These are phyloP conservation scores for Meira miltonrushii DNA, from an alignment of 1,284 basidiomycete genomes.

Conservation along the genomic window DNA sequence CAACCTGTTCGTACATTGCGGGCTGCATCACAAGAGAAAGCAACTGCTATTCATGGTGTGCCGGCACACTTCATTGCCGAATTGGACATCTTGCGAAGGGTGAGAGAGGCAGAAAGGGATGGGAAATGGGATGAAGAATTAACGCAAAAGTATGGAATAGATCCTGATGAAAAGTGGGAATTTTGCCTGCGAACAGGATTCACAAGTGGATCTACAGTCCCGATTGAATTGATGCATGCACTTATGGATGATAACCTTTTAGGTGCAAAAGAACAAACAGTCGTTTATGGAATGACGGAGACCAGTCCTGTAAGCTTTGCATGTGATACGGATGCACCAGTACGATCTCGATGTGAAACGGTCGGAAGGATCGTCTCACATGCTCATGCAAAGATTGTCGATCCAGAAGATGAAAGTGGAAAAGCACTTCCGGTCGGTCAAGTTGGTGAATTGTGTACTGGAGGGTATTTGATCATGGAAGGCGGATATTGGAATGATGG, in stretches of 20 bases:
- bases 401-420: conserved; percentile 56
- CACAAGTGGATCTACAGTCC: conserved; percentile 70
- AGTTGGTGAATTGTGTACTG: conserved; percentile 69
- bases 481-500: conserved; percentile 76
- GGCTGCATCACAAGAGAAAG: conserved; percentile 63
- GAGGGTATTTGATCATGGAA: conserved; percentile 68
- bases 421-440: conserved; percentile 38
- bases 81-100: conserved; percentile 62
- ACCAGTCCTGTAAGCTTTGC: conserved; percentile 12
- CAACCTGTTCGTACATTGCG: conserved; percentile 65
- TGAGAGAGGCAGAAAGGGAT: conserved; percentile 32
- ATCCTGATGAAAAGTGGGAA: conserved; percentile 23
- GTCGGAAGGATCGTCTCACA: conserved; percentile 72
- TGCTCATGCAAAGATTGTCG: conserved; percentile 68
- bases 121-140: conserved; percentile 16
- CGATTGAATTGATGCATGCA: conserved; percentile 66
- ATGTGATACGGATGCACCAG: conserved; percentile 56
- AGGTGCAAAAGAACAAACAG: conserved; percentile 62
- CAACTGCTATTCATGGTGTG: conserved; percentile 75
- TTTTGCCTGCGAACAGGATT: conserved; percentile 64
- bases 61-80: conserved; percentile 69
- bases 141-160: conserved; percentile 14
- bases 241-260: conserved; percentile 56
- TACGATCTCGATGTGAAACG: conserved; percentile 71
- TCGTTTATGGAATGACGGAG: conserved; percentile 54